Evolutionary conservation across 1,284 basidiomycete species (phyloP), one percentile per base, ranked within the genome.

Genomic region (Ustilago sp.): DNA sequence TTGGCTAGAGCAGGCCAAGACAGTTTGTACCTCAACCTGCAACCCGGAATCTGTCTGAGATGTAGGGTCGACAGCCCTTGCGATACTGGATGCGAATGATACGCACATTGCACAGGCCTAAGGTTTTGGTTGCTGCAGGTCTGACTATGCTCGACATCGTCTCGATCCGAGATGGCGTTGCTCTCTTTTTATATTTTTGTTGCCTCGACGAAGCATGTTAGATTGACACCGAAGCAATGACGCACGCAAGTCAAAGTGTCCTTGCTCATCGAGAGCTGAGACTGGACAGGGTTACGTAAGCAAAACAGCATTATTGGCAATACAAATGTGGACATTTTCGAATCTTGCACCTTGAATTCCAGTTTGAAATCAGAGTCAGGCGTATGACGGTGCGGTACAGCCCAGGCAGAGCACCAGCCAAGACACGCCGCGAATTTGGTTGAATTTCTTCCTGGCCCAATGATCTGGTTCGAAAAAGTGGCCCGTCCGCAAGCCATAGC

Each of bases 361-460:
- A 13, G 31, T 34, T 31, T 19, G 23, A 19, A 38, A 31, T 11
- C 43, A 19, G 43, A 50, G 43, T 19, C 23, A 57, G 60, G 45
- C n/a, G 38, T 35, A 65, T 59, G 63, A 71, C 68, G 63, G 59
- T 65, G 55, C 59, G 63, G 50, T 58, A 59, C 58, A 65, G 57
- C 43, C 23, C 23, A 28, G 17, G n/a, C 11, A 45, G 19, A 43
- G 41, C 15, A 55, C 17, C 9, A 13, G 9, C 3, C 9, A 38
- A 38, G 36, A 38, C 4, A 38, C 5, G 13, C 36, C n/a, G 19
- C 43, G 32, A 45, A 12, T 39, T 31, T 43, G 23, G 12, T 17
- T 50, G 11, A 31, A 9, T 31, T 28, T 53, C 41, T 34, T 47
- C 38, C 35, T 55, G 53, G 0, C 23, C 23, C 53, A 5, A 38